Conservation (phyloP, 495 filamentous ascomycete species). For the Talaromyces stipitatus region DNA sequence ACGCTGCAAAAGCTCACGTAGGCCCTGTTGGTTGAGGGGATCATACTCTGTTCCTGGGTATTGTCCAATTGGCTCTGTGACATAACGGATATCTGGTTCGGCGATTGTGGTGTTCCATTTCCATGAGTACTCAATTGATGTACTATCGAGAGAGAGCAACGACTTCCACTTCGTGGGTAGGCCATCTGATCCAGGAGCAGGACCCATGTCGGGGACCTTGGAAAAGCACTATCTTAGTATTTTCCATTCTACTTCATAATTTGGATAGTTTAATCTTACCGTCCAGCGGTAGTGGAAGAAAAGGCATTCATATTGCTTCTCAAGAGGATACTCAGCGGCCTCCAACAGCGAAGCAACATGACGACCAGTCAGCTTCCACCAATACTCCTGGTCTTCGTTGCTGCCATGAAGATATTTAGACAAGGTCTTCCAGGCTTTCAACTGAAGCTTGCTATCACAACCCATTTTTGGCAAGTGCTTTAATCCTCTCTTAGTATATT, state of each 20-base stretch:
- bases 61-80: slow-evolving; percentile 13
- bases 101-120: slow-evolving; percentile 16
- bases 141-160: slow-evolving; percentile 12
- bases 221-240: background rate
- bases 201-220: slow-evolving; percentile 7
- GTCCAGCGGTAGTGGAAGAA: slow-evolving; percentile 8
- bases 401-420: background rate
- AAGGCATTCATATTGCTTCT: slow-evolving; percentile 11
- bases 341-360: slow-evolving; percentile 10
- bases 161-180: slow-evolving; percentile 9
- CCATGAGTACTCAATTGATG: slow-evolving; percentile 19
- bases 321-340: slow-evolving; percentile 8
- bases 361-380: slow-evolving; percentile 14
- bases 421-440: background rate
- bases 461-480: background rate
- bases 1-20: slow-evolving; percentile 10
- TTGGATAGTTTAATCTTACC: background rate
- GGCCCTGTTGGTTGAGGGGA: slow-evolving; percentile 15
- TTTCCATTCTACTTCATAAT: background rate
- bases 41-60: slow-evolving; percentile 13
- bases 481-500: background rate
- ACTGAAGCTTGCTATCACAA: background rate
- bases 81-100: slow-evolving; percentile 15
- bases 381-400: slow-evolving; percentile 7
- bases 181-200: slow-evolving; percentile 7